Percentiles rank a stretch among this genome's conserved stretches.
These are phyloP conservation scores for Globisporangium uncinulatum DNA, from an alignment of 352 stramenopile genomes.

Conservation along the genomic window DNA sequence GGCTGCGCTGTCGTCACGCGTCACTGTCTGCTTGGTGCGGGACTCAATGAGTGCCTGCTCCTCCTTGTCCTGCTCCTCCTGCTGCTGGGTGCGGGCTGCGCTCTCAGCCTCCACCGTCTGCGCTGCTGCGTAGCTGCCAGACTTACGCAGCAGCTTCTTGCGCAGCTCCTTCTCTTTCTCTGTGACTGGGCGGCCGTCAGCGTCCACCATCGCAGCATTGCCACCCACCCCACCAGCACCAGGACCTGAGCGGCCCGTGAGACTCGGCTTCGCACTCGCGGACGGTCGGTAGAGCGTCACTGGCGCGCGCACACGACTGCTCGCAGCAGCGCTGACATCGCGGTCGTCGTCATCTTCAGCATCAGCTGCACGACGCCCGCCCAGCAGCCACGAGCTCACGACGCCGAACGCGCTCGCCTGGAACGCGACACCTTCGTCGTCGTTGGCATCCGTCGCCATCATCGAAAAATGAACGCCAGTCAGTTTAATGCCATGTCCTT, in stretches of 20 bases:
- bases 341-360: constrained; percentile 11
- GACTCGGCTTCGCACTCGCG: constrained; percentile 19
- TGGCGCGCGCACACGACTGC: constrained; percentile 12
- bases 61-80: constrained; percentile 41
- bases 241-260: constrained; percentile 18
- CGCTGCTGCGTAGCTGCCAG: constrained; percentile 19
- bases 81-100: constrained; percentile 18
- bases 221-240: neutral
- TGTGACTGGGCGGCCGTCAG: constrained; percentile 24
- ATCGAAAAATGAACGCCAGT: neutral
- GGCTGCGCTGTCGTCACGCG: neutral
- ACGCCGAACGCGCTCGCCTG: constrained; percentile 46
- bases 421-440: constrained; percentile 54
- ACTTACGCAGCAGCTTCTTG: constrained; percentile 62
- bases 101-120: constrained; percentile 27
- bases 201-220: too few species aligned
- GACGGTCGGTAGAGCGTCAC: constrained; percentile 58
- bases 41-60: constrained; percentile 50
- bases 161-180: constrained; percentile 68
- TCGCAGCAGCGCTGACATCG: neutral
- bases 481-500: neutral
- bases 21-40: constrained; percentile 18
- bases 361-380: constrained; percentile 11
- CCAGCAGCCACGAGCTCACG: constrained; percentile 58
- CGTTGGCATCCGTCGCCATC: constrained; percentile 9